These are phyloP conservation scores for Boletus coccyginus DNA, from an alignment of 768 basidiomycete species.

Conservation along the genomic window DNA sequence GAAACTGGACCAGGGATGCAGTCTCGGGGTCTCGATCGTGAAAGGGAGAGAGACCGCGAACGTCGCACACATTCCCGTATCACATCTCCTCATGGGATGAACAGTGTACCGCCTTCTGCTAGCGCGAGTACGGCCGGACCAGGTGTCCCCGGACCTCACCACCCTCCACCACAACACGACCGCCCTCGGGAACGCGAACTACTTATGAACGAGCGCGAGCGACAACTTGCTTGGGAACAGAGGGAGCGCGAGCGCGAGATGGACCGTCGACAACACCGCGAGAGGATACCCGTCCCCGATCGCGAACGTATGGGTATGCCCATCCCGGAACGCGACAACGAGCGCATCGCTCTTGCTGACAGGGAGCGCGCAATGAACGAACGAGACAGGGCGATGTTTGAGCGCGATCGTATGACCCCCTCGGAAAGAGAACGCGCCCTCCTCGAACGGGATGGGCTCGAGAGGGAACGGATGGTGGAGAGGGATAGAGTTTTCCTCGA, in stretches of 20 bases:
- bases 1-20: slow-evolving; percentile 25
- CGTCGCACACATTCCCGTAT: slow-evolving; percentile 27
- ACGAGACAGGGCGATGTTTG: slow-evolving; percentile 21
- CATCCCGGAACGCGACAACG: slow-evolving; percentile 22
- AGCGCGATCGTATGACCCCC: slow-evolving; percentile 22
- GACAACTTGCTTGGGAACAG: slow-evolving; percentile 27
- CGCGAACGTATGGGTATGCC: slow-evolving; percentile 22
- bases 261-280: slow-evolving; percentile 28
- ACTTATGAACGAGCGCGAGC: slow-evolving; percentile 21
- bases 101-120: slow-evolving; percentile 7
- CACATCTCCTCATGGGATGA: slow-evolving; percentile 23
- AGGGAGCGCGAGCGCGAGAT: slow-evolving; percentile 26
- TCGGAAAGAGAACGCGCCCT: slow-evolving; percentile 22
- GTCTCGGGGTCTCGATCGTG: slow-evolving; percentile 26
- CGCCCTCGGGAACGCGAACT: slow-evolving; percentile 24
- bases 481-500: slow-evolving; percentile 22
- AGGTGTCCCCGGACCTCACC: slow-evolving; percentile 20
- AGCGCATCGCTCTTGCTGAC: slow-evolving; percentile 16
- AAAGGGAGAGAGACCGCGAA: slow-evolving; percentile 31
- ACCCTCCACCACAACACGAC: slow-evolving; percentile 23
- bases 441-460: slow-evolving; percentile 22
- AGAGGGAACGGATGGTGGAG: slow-evolving; percentile 22
- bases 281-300: slow-evolving; percentile 20
- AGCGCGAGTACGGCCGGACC: slow-evolving; percentile 12
- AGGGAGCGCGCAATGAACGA: slow-evolving; percentile 23